Evolutionary conservation across 2,329 filamentous ascomycete genomes (phyloP), one percentile per base, ranked within the genome.

Genomic region (Aspergillus aculeatus): DNA sequence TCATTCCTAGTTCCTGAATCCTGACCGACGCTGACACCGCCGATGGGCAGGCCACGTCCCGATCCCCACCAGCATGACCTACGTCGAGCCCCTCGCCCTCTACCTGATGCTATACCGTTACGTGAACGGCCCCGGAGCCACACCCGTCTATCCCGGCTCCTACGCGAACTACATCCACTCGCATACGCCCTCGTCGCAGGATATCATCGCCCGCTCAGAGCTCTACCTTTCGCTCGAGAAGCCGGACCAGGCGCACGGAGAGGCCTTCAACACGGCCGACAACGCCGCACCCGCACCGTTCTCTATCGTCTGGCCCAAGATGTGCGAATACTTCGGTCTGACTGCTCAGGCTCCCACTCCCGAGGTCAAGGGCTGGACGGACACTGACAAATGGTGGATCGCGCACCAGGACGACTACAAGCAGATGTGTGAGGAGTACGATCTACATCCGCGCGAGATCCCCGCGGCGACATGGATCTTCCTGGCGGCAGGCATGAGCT

Each of bases 31-130:
- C 19, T 47, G 23, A 52, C 16, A 16, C 32, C 16, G n/a, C 11
- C 10, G 14, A 9, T 53, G 19, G 29, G 23, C 72, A 58, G 78
- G 78, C 4, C 78, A 78, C 61, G 78, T 80, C 11, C 78, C 79
- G 6, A 76, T 75, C 62, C 75, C 74, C 63, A 80, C 80, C 53
- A 70, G 75, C 35, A 78, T 79, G 69, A 76, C 73, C 53, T 71
- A 79, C 19, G 76, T 77, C 5, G 74, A 80, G 64, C 72, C 71
- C 5, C 63, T 81, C 0, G 75, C 69, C 4, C 70, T 74, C 1
- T 80, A 75, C 58, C 73, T 80, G 2, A 66, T 70, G 0, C 67
- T 79, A 0, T 78, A 72, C 62, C 66, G 68, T 3, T 69, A 72
- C 21, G 62, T 78, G 5, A 66, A 79, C 31, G 77, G 76, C 2